phyloP scores from a whole-genome alignment of 306 rosid genomes.

The Vicia villosa region DNA sequence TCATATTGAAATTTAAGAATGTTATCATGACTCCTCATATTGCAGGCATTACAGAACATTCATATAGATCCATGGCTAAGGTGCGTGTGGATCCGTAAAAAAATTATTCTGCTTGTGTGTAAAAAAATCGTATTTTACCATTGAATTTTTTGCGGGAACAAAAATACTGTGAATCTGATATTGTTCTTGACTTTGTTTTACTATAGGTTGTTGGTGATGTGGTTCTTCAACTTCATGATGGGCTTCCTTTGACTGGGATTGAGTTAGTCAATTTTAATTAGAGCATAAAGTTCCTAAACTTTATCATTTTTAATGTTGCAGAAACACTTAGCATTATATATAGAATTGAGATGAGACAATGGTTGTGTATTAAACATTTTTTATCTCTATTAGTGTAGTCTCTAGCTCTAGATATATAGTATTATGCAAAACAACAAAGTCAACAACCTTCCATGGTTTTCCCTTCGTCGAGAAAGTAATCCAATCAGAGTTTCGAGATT shows the following conservation, averaged over 20 bases:
- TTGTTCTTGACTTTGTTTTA: slow-evolving; percentile 15
- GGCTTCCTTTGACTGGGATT: slow-evolving; percentile 68
- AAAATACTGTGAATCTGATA: slow-evolving; percentile 29
- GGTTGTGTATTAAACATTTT: background rate
- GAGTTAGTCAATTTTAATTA: slow-evolving; percentile 69
- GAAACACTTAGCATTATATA: background rate
- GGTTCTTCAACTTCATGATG: slow-evolving; percentile 72
- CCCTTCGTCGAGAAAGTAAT: background rate
- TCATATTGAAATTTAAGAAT: slow-evolving; percentile 65
- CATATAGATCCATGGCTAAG: slow-evolving; percentile 89
- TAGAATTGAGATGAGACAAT: background rate
- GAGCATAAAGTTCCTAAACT: background rate
- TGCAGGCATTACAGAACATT: slow-evolving; percentile 80
- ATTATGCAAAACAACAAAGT: background rate
- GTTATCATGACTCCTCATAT: slow-evolving; percentile 86
- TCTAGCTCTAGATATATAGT: background rate
- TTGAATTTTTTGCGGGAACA: background rate
- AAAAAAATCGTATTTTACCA: too few relatives aligned
- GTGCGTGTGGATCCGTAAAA: slow-evolving; percentile 43
- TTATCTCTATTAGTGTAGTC: background rate
- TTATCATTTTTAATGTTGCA: background rate
- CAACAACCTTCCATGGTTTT: background rate
- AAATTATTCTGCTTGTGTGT: background rate
- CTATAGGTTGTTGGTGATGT: slow-evolving; percentile 77
- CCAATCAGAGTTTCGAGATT: background rate